Conservation (phyloP, 768 basidiomycete genomes). For the Stropharia rugosoannulata region DNA sequence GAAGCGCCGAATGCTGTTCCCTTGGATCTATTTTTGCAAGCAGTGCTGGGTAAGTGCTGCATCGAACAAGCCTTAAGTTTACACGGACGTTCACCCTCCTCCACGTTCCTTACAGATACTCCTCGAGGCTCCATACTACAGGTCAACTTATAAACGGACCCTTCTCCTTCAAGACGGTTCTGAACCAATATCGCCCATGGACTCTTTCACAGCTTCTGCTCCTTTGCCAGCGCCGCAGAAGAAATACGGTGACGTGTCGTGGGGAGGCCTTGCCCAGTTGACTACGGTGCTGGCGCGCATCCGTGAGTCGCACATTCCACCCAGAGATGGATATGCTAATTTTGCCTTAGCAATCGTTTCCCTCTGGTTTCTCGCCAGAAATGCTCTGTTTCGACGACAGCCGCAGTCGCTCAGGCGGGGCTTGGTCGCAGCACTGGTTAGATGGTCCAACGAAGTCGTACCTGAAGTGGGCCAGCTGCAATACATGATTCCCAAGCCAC, state of each 20-base stretch:
- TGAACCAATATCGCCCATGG: too few species aligned
- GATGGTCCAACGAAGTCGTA: constrained; percentile 4
- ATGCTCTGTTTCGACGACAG: background rate
- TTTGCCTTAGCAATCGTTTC: background rate
- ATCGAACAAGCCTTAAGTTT: too few species aligned
- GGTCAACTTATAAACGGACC: too few species aligned
- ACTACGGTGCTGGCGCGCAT: background rate
- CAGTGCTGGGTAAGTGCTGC: too few species aligned
- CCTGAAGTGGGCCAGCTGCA: constrained; percentile 5
- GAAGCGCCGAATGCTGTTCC: too few species aligned
- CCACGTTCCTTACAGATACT: too few species aligned
- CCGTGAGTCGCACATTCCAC: background rate
- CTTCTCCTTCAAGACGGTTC: too few species aligned
- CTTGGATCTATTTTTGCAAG: too few species aligned
- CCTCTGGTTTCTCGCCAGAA: background rate
- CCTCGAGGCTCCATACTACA: too few species aligned
- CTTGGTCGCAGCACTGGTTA: background rate
- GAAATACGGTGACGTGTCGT: background rate
- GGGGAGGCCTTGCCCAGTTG: background rate
- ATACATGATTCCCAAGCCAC: constrained; percentile 10
- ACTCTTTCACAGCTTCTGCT: too few species aligned
- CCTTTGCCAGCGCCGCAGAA: too few species aligned
- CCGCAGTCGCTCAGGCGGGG: background rate
- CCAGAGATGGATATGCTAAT: background rate
- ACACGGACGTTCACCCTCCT: too few species aligned